Conservation (phyloP, 306 rosid genomes). For the Gillenia trifoliata region DNA sequence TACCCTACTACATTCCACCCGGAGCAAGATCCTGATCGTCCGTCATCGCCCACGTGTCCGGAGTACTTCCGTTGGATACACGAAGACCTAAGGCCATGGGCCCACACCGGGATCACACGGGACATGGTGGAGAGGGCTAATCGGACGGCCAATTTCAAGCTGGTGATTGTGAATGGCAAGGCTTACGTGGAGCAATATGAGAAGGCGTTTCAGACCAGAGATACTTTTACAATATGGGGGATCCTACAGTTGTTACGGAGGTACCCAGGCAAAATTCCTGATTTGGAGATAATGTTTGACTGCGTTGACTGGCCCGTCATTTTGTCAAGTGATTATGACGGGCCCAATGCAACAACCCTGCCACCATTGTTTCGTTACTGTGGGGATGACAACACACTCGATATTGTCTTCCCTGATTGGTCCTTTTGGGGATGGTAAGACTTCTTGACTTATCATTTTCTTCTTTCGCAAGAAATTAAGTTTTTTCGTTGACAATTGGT, state of each 20-base stretch:
- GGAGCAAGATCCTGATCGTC: constrained; percentile 18
- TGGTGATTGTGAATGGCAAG: constrained; percentile 57
- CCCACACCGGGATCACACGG: constrained; percentile 58
- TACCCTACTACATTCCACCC: constrained; percentile 15
- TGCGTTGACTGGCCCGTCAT: constrained; percentile 82
- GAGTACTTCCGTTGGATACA: constrained; percentile 89
- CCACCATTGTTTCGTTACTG: constrained; percentile 83
- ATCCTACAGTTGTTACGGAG: constrained; percentile 69
- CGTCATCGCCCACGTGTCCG: constrained; percentile 40
- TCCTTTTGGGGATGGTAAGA: constrained; percentile 94
- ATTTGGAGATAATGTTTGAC: constrained; percentile 89
- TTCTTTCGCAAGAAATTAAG: neutral
- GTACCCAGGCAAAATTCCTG: constrained; percentile 75
- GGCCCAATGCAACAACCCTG: constrained; percentile 33
- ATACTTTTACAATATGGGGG: constrained; percentile 76
- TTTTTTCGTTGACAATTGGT: too few relatives aligned
- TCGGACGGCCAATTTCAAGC: constrained; percentile 55
- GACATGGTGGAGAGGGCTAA: constrained; percentile 45
- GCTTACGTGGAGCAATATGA: constrained; percentile 62
- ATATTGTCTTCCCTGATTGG: constrained; percentile 95
- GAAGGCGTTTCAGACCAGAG: constrained; percentile 72
- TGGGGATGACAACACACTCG: constrained; percentile 58
- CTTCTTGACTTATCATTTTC: neutral
- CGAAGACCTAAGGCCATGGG: constrained; percentile 90
- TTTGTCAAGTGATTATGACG: neutral